Evolutionary conservation across 108 stramenopile species (phyloP).

Genomic region (Cylindrotheca fusiformis): DNA sequence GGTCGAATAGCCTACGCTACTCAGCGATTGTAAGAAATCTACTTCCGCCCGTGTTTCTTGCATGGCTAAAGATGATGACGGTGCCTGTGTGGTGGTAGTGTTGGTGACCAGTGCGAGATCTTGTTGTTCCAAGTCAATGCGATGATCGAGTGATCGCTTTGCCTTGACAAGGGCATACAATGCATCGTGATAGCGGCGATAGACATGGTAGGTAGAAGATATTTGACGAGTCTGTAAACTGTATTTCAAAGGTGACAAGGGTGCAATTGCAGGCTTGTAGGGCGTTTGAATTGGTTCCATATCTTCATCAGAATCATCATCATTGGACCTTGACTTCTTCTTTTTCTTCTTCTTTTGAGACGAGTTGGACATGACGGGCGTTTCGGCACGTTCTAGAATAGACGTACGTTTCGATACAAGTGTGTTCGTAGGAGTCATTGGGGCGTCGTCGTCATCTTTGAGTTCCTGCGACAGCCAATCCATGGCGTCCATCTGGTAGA

Average conservation of each 20-base stretch:
- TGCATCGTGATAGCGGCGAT: slow-evolving; percentile 62
- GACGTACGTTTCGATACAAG: slow-evolving; percentile 19
- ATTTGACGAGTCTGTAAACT: background rate
- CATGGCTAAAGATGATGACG: slow-evolving; percentile 16
- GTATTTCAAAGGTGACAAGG: background rate
- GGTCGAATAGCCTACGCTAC: background rate
- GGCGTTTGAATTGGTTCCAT: background rate
- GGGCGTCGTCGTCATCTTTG: background rate
- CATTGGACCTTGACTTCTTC: background rate
- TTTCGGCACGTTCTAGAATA: slow-evolving; percentile 39
- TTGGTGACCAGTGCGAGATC: slow-evolving; percentile 11
- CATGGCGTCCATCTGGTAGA: slow-evolving; percentile 20
- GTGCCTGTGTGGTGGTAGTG: background rate
- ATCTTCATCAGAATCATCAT: slow-evolving; percentile 13
- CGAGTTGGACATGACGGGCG: slow-evolving; percentile 48
- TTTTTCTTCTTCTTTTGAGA: slow-evolving; percentile 2
- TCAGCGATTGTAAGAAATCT: slow-evolving; percentile 35
- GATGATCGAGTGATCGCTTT: slow-evolving; percentile 27
- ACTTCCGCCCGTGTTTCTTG: slow-evolving; percentile 44
- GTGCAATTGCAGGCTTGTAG: background rate
- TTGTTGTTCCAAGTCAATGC: slow-evolving; percentile 33
- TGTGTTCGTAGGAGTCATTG: slow-evolving; percentile 1
- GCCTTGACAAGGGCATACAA: slow-evolving; percentile 42
- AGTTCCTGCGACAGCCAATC: slow-evolving; percentile 28
- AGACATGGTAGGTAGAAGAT: slow-evolving; percentile 13